Base-by-base conservation (phyloP, 805 yeast genomes). In the Zygotorulaspora florentina region DNA sequence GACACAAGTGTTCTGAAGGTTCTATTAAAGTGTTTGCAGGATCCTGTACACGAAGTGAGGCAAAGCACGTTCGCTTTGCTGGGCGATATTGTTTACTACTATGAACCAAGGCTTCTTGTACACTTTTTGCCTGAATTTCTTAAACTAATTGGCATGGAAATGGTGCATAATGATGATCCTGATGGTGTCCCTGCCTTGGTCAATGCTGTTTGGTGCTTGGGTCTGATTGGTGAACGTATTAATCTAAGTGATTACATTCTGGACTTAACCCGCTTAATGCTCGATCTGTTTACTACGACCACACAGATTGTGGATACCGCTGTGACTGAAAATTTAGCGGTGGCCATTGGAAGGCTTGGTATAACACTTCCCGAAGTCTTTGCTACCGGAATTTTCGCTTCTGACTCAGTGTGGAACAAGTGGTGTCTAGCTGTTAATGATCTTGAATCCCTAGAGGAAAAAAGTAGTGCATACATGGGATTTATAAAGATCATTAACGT, bases 131-230 rank as follows among this genome's bases (percentile, higher is more conserved):
- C 64, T 3, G 55, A 76, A 37, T 68, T 87, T 16, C 67, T 88
- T 50, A 71, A 79, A n/a, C 74, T 80, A 48, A 80, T 89, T 51
- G 81, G 85, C 3, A 77, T 76, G 47, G 95, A 86, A 63, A 74
- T 85, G 55, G 75, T 79, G 52, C 68, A 63, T 45, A 65, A 64
- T 40, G 68, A 63, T 43, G 67, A 65, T 37, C 36, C 52, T 1
- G 67, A 65, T 18, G 66, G 68, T 8, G 59, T 56, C 3, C 59
- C 69, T 5, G 55, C 68, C 2, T 51, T 66, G 28, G 55, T 62
- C 11, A 93, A 93, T 65, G 93, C 98, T 1, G 81, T 87, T 40
- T 93, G 99, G 99, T 79, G 96, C 1, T 68, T 86, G 11, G 98
- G 99, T 36, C 96, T 93, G 63, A 79, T 93, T 26, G 74, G 87